Evolutionary conservation across 2,329 filamentous ascomycete genomes (phyloP), one percentile per base, ranked within the genome.

Genomic region (Exophiala oligosperma): DNA sequence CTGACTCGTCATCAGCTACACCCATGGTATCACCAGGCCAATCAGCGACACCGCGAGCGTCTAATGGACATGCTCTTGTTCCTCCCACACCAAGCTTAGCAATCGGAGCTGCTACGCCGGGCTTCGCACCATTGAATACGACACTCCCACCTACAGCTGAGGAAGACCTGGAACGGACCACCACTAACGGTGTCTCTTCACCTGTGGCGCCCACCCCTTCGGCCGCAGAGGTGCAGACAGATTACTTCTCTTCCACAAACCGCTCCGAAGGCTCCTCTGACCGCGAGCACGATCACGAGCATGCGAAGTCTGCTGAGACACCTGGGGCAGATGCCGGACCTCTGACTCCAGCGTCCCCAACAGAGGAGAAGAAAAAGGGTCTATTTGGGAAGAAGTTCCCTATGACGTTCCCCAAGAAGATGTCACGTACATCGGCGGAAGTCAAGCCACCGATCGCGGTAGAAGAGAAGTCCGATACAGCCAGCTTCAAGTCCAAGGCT

Each of bases 301-400:
- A 73, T 3, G 83, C 83, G 2, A 79, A 79, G 6, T 73, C 77
- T n/a, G 77, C 81, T 1, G 76, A 76, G 49, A 73, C 79, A 0
- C 71, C 75, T 0, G 75, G 74, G 7, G 76, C 79, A 37, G 51
- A 47, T 17, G 48, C 47, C 23, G 21, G 41, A 4, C 73, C 76
- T 2, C 73, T 78, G 1, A 77, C 79, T 14, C 69, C 74, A 35
- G 75, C 77, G 62, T 80, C 82, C 8, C 81, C 83, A 1, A 77
- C 74, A n/a, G 77, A 85, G 57, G 80, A 88, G 72, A 83, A 84
- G 64, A 87, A 90, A 63, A 82, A 83, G 60, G 87, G 83, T 1
- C 78, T 91, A 4, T 95, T 96, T 71, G 86, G 89, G 44, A 94
- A 92, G 76, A 91, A 91, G 67, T 92, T 96, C 73, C 86, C 89